These are phyloP conservation scores for Fusarium avenaceum DNA, from an alignment of 2,329 filamentous ascomycete genomes.

Conservation along the genomic window DNA sequence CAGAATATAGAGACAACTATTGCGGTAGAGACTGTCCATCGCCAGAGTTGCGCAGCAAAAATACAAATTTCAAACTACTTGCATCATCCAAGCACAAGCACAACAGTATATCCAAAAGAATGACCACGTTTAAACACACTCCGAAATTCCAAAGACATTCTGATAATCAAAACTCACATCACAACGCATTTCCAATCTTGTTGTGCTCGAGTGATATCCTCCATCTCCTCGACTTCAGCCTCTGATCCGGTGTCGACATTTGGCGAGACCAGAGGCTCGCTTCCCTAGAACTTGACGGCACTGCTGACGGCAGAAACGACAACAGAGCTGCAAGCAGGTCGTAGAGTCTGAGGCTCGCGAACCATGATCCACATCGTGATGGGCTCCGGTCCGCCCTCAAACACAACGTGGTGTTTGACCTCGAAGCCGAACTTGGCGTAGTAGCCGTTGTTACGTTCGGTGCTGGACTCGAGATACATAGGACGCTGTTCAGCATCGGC, in stretches of 20 bases:
- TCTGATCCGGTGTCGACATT: constrained; percentile 30
- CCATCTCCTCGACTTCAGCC: constrained; percentile 33
- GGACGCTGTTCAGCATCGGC: constrained; percentile 77
- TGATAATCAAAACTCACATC: constrained; percentile 32
- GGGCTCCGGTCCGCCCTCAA: constrained; percentile 69
- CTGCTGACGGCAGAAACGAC: constrained; percentile 42
- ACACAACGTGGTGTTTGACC: constrained; percentile 71
- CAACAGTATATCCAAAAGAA: constrained; percentile 14
- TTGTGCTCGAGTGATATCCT: constrained; percentile 4
- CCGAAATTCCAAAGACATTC: neutral
- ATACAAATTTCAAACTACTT: constrained; percentile 13
- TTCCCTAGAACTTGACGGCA: constrained; percentile 45
- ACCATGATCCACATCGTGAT: constrained; percentile 85
- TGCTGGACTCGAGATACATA: constrained; percentile 85
- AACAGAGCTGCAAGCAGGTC: constrained; percentile 46
- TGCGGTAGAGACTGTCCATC: constrained; percentile 42
- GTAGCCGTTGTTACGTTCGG: constrained; percentile 75
- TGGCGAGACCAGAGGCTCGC: constrained; percentile 38
- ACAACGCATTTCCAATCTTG: constrained; percentile 29
- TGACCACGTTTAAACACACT: constrained; percentile 9
- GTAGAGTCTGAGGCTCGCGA: constrained; percentile 70
- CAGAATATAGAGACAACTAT: constrained; percentile 30
- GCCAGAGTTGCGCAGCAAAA: constrained; percentile 11
- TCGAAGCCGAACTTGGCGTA: constrained; percentile 84
- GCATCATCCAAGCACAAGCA: constrained; percentile 5